Base-by-base conservation (phyloP, 441 rosid species). In the Corymbia calophylla region DNA sequence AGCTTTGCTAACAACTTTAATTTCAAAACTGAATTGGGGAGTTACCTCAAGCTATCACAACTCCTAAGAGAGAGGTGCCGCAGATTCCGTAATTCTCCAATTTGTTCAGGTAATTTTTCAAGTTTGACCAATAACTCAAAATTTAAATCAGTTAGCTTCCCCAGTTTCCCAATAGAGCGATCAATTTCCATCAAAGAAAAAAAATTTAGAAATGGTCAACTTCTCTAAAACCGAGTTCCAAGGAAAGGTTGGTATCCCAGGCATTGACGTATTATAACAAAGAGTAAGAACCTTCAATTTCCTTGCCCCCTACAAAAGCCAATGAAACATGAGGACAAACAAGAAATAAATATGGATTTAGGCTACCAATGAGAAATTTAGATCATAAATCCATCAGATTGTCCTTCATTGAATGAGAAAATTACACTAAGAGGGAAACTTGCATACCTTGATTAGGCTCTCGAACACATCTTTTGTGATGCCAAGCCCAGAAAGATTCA, bases 191-290 rank as follows among this genome's bases (percentile, higher is more conserved):
- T n/a, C 1, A 64, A 64, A 7, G 5, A n/a, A 0, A 0, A 0
- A 29, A 1, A 14, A 0, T 0, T 0, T 0, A 14, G 0, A 1
- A 14, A 64, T 0, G 29, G 5, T 7, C 19, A 64, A 64, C 35
- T 64, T 1, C 70, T 64, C 1, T n/a, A 64, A n/a, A 64, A 0
- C 1, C 14, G 2, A 64, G 35, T 64, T 0, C 9, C 3, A 0
- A 0, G 70, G 35, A 29, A 64, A n/a, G 9, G 19, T 25, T 64
- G 70, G 10, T 64, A 2, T 0, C 9, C 2, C 0, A n/a, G 0
- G 1, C 7, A 64, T 64, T 19, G 0, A n/a, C 0, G 0, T 0
- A 64, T n/a, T 64, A 15, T 0, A 0, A 0, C 0, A 0, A 64
- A 64, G 0, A 64, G 19, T 0, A 19, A 64, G 70, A 64, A n/a